Evolutionary conservation across 2,329 filamentous ascomycete species (phyloP), one percentile per base, ranked within the genome.

Genomic region (Rosellinia necatrix): DNA sequence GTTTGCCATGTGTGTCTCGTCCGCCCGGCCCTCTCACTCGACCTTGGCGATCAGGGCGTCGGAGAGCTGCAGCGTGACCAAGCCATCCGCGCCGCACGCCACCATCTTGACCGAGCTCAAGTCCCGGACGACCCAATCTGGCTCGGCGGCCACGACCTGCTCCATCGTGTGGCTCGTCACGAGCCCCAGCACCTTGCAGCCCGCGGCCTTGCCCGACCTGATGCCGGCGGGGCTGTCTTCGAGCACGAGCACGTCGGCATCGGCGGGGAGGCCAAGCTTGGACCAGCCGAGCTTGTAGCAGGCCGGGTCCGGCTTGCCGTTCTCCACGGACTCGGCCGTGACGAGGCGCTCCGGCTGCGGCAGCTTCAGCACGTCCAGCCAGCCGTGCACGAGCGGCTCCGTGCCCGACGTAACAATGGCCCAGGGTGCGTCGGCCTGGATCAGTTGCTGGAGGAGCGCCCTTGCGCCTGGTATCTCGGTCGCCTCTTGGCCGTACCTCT

Each of bases 161-260:
- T 86, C 84, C 41, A 87, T 77, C 22, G 82, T 85, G 75, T 96
- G 92, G 68, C 90, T 96, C 50, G 92, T 96, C 52, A 89, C 84
- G 50, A 97, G 76, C n/a, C 87, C 92, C 41, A 96, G 75, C 10
- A 96, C 92, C 69, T 83, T 87, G 76, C 89, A 96, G 2, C 91
- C 92, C 8, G 92, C 92, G 1, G 84, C 90, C 75, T 92, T 96
- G 44, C 92, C 92, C 24, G 92, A 86, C 62, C 76, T 80, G 68
- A 96, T 90, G 4, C 92, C 92, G 6, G 91, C 90, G 4, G 92
- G 92, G 53, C 90, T 90, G 75, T 97, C 92, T 75, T 97, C 92
- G 32, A 96, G 76, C 44, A 97, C 92, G 52, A 96, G 78, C 38
- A 93, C 74, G 27, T 76, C 74, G 50, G 75, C 73, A 12, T 70